Conservation (phyloP, 1,284 basidiomycete genomes). For the Anthracocystis setariae region DNA sequence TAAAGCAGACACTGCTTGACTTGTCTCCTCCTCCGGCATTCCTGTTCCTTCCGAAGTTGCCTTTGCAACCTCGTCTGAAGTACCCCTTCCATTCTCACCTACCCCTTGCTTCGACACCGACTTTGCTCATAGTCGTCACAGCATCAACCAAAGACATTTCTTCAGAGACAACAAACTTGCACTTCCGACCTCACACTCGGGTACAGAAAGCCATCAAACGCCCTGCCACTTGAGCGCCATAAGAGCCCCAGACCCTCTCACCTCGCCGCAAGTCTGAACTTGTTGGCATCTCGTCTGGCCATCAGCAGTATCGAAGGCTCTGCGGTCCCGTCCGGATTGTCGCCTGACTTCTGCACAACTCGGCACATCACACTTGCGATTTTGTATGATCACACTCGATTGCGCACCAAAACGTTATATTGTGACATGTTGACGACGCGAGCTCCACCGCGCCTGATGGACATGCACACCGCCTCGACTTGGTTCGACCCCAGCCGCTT, state of each 20-base stretch:
- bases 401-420: not conserved
- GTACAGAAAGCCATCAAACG: too few species aligned
- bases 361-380: not conserved
- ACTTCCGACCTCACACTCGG: too few species aligned
- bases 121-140: too few species aligned
- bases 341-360: not conserved
- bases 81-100: not conserved
- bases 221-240: too few species aligned
- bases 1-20: constrained; percentile 12
- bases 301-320: too few species aligned
- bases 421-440: constrained; percentile 29
- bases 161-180: not conserved
- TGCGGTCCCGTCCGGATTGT: too few species aligned
- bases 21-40: not conserved
- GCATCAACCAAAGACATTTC: not conserved
- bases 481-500: constrained; percentile 20
- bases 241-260: too few species aligned
- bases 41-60: not conserved
- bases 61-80: not conserved
- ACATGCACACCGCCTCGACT: constrained; percentile 10
- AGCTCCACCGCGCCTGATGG: constrained; percentile 14
- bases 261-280: too few species aligned
- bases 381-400: constrained; percentile 3
- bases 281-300: too few species aligned
- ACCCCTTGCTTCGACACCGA: not conserved